phyloP scores from a whole-genome alignment of 2,329 filamentous ascomycete genomes.

The Ceratocystis huliohia region DNA sequence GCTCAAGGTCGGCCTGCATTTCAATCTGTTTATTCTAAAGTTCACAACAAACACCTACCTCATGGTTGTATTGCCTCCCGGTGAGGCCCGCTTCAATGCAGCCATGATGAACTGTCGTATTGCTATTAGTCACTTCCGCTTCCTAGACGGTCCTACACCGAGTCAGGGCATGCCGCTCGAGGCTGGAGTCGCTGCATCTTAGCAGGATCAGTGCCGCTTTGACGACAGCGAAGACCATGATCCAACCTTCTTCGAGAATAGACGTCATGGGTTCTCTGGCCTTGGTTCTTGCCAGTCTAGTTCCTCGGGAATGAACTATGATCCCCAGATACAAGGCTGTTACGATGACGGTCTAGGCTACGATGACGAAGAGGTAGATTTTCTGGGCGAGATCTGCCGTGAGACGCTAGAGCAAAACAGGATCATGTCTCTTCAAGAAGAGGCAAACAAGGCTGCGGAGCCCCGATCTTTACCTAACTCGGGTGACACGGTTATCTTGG shows the following conservation, averaged over 20 bases:
- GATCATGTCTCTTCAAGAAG: background rate
- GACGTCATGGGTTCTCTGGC: background rate
- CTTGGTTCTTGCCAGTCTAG: background rate
- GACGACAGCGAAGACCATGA: conserved; percentile 5
- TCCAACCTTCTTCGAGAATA: background rate
- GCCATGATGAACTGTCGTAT: conserved; percentile 84
- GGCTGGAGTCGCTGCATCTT: conserved; percentile 15
- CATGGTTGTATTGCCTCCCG: conserved; percentile 78
- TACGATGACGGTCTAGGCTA: background rate
- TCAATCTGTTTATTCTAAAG: conserved; percentile 89
- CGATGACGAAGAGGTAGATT: conserved; percentile 5
- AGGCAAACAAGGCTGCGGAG: background rate
- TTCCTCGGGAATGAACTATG: background rate
- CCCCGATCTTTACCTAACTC: background rate
- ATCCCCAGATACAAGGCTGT: background rate
- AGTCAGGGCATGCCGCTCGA: conserved; percentile 13
- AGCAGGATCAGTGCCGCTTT: conserved; percentile 18
- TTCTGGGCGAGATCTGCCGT: conserved; percentile 5
- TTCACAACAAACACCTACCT: conserved; percentile 98
- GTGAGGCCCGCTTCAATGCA: conserved; percentile 81
- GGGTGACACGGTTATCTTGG: background rate
- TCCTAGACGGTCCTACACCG: conserved; percentile 40
- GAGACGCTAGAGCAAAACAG: conserved; percentile 4
- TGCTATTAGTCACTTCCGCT: conserved; percentile 68
- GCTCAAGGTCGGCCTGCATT: conserved; percentile 61